Percentiles rank a stretch among this genome's conserved stretches.
phyloP scores from a whole-genome alignment of 169 alveolate species.

The Plasmodium gaboni region DNA sequence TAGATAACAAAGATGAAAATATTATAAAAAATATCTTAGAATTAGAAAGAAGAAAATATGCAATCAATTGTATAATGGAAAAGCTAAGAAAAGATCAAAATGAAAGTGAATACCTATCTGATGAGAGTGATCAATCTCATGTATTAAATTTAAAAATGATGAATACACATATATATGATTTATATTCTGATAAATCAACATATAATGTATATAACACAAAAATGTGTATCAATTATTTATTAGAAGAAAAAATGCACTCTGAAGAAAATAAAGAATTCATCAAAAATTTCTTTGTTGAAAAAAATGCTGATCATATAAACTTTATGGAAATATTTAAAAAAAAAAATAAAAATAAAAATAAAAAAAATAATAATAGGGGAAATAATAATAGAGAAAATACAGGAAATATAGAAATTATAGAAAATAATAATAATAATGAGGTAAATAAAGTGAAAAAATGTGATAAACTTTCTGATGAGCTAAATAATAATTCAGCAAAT shows the following conservation, averaged over 20 bases:
- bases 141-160: not conserved
- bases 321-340: conserved; percentile 55
- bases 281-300: conserved; percentile 48
- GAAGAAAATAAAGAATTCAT: conserved; percentile 60
- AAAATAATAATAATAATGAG: not conserved
- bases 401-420: not conserved
- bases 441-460: not conserved
- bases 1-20: conserved; percentile 48
- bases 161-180: conserved; percentile 36
- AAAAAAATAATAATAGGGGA: not conserved
- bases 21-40: conserved; percentile 53
- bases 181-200: conserved; percentile 51
- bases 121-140: conserved; percentile 1
- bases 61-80: conserved; percentile 67
- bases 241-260: conserved; percentile 62
- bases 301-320: conserved; percentile 19
- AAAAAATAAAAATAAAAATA: conserved; percentile 8
- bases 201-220: conserved; percentile 53
- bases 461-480: too few relatives aligned
- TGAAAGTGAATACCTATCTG: not conserved
- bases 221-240: conserved; percentile 62
- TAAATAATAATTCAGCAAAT: not conserved
- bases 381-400: not conserved
- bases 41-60: conserved; percentile 67
- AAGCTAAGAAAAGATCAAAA: conserved; percentile 36